These are phyloP conservation scores for Colletotrichum orchidophilum DNA, from an alignment of 2,329 filamentous ascomycete genomes.

Conservation along the genomic window DNA sequence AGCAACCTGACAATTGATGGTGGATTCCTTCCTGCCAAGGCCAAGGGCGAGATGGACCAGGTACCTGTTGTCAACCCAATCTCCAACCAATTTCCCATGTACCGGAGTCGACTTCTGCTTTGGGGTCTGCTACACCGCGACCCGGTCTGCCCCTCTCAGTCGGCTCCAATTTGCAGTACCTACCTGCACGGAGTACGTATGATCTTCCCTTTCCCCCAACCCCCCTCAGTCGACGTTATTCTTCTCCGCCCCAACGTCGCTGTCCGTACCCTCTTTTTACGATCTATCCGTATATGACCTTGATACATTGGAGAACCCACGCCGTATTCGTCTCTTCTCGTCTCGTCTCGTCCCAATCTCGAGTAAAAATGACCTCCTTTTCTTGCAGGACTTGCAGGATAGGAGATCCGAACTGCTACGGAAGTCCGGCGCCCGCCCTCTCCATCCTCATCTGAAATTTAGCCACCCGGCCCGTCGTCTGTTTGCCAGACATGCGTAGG, in stretches of 20 bases:
- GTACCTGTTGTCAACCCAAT: constrained; percentile 33
- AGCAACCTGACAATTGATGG: constrained; percentile 8
- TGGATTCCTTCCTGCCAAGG: constrained; percentile 19
- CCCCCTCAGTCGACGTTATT: neutral
- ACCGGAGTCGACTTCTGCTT: constrained; percentile 34
- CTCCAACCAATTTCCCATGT: constrained; percentile 35
- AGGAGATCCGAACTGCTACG: constrained; percentile 3
- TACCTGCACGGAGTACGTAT: too few species aligned
- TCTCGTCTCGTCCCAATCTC: constrained; percentile 12
- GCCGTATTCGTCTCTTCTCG: constrained; percentile 29
- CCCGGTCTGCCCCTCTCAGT: neutral
- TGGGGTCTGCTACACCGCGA: constrained; percentile 18
- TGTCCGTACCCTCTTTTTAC: neutral
- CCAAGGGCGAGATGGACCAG: constrained; percentile 1
- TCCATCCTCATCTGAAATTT: constrained; percentile 6
- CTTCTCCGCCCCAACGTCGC: neutral
- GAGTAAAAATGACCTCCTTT: constrained; percentile 1
- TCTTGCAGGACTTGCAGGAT: neutral
- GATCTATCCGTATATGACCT: neutral
- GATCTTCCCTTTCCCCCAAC: constrained; percentile 5
- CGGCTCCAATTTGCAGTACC: constrained; percentile 12
- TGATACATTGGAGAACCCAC: constrained; percentile 23
- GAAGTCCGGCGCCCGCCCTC: constrained; percentile 6
- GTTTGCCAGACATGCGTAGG: neutral
- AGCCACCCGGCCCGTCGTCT: neutral